Base-by-base conservation (phyloP, 2,329 filamentous ascomycete species). In the Fusarium illudens region DNA sequence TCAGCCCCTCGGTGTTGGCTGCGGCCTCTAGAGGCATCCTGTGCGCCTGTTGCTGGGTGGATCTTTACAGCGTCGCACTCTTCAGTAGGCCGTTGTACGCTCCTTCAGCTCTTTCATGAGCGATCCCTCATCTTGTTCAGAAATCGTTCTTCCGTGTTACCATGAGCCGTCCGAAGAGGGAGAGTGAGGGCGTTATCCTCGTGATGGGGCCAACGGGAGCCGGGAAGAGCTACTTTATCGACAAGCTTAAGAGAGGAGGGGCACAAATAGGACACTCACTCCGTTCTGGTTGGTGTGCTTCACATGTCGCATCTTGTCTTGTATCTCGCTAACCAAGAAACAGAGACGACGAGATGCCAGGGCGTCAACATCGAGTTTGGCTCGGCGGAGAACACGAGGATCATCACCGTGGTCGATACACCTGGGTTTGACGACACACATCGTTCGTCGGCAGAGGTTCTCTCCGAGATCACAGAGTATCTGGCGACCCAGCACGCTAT, bases 171-270 rank as follows among this genome's bases (percentile, higher is more conserved):
- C 11, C 37, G 48, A 58, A 6, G 20, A 48, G n/a, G 30, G 57
- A 60, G 17, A 60, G 56, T 30, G 60, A 63, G 19, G 60, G 60
- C 1, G 30, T 63, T 12, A 60, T 60, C 19, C 50, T 63, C 11
- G 49, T 60, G 1, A 20, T 63, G 27, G 60, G 60, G 15, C 50
- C 37, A 8, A 63, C 60, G 6, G 60, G 56, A 5, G 49, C 60
- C 17, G 60, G 60, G 6, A 63, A 63, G 27, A 63, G 60, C 44
- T 63, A 60, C 22, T 60, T 63, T 20, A 11, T 63, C 27, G 60
- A 63, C 50, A 50, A 55, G 50, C 55, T 60, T 7, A 63, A 63
- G 50, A 46, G 27, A 4, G 36, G 44, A 29, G 32, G 60, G 19
- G 60, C 36, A 8, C 13, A 30, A 30, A 56, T 56, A 30, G 60